These are phyloP conservation scores for Metschnikowia lachancei DNA, from an alignment of 805 yeast species.

Conservation along the genomic window DNA sequence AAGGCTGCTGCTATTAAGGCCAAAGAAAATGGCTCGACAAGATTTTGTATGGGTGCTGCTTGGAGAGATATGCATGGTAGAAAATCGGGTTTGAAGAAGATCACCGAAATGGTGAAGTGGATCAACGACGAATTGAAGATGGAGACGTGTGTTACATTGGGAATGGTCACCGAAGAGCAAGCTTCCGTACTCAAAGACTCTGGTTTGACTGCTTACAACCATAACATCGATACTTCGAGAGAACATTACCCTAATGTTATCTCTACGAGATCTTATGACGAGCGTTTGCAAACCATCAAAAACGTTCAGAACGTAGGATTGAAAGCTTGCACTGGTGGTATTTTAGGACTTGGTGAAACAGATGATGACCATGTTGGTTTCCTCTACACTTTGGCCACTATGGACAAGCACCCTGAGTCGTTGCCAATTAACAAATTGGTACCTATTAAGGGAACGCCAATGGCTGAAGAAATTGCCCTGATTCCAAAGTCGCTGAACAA, in stretches of 20 bases:
- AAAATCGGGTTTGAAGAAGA: conserved; percentile 60
- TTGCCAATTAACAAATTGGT: conserved; percentile 77
- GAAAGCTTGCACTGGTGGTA: conserved; percentile 76
- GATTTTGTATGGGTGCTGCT: conserved; percentile 85
- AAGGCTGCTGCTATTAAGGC: conserved; percentile 62
- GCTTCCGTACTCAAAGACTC: conserved; percentile 57
- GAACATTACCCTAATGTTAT: conserved; percentile 74
- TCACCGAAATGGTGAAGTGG: conserved; percentile 60
- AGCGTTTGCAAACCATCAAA: conserved; percentile 61
- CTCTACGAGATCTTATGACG: conserved; percentile 68
- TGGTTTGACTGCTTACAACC: conserved; percentile 80
- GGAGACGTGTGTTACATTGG: conserved; percentile 79
- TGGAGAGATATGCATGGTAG: conserved; percentile 86
- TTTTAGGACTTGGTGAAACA: conserved; percentile 75
- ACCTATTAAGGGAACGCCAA: conserved; percentile 77
- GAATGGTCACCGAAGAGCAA: conserved; percentile 71
- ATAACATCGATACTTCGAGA: conserved; percentile 75
- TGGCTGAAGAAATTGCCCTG: conserved; percentile 51
- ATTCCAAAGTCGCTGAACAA: conserved; percentile 35
- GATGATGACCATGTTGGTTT: conserved; percentile 68
- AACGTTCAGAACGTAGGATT: conserved; percentile 64
- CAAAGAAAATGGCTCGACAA: conserved; percentile 65
- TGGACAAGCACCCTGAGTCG: conserved; percentile 76
- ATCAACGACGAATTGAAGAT: conserved; percentile 60
- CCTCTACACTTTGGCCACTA: conserved; percentile 57